phyloP scores from a whole-genome alignment of 2,329 filamentous ascomycete genomes.

The Hypoxylon sp. region DNA sequence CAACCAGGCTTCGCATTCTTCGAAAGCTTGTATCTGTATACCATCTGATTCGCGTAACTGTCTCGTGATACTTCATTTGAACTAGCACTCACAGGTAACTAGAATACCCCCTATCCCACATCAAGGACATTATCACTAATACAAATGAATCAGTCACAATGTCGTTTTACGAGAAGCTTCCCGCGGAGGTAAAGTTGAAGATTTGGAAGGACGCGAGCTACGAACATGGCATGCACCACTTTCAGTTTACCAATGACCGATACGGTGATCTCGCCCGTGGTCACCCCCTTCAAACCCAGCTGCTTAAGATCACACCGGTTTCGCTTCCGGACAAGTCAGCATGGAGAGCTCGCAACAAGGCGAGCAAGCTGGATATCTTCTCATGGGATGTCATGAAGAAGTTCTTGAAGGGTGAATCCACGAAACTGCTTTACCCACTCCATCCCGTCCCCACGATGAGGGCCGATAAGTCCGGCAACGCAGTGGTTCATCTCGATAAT shows the following conservation, averaged over 20 bases:
- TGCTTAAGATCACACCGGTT: background rate
- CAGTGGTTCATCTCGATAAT: constrained; percentile 1
- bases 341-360: constrained; percentile 37
- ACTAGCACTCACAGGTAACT: background rate
- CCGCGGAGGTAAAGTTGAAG: constrained; percentile 46
- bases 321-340: constrained; percentile 31
- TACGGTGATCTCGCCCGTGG: background rate
- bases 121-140: background rate
- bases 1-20: background rate
- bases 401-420: background rate
- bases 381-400: constrained; percentile 8
- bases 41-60: background rate
- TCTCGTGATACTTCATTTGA: background rate
- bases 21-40: background rate
- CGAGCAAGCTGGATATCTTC: constrained; percentile 10
- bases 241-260: constrained; percentile 29
- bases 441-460: background rate
- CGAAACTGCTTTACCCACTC: background rate
- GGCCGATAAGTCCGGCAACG: background rate
- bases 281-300: background rate
- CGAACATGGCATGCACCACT: constrained; percentile 42
- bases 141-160: background rate
- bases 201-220: constrained; percentile 42
- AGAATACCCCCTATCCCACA: background rate
- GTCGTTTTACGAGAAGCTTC: constrained; percentile 34